Evolutionary conservation across 371 early-diverging fungal species (phyloP).

Genomic region (Circinella umbellata): DNA sequence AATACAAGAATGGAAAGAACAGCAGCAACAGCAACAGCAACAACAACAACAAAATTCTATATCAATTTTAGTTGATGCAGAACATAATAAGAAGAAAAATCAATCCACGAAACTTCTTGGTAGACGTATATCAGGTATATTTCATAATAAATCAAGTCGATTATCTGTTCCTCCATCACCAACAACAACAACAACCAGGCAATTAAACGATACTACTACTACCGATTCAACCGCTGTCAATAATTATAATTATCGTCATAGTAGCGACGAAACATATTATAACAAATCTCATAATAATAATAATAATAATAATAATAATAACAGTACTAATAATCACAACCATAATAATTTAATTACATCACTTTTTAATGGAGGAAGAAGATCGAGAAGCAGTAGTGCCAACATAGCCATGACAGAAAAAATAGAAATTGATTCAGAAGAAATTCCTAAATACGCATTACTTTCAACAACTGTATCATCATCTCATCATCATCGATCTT

Average conservation of each 20-base stretch:
- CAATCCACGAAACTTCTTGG: no score
- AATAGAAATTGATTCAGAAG: constrained; percentile 2
- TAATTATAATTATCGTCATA: neutral
- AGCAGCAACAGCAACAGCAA: no score
- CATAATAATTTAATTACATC: neutral
- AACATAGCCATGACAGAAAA: constrained; percentile 3
- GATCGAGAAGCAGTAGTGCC: neutral
- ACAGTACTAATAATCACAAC: neutral
- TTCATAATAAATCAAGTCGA: no score
- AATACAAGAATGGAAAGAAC: no score
- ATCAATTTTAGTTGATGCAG: no score
- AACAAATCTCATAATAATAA: no score
- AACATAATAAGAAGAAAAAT: no score
- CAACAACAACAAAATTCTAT: no score
- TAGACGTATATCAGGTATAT: no score
- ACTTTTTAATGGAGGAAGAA: neutral
- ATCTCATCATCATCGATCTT: neutral
- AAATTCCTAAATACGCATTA: constrained; percentile 1
- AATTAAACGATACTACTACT: neutral
- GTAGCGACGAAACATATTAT: neutral
- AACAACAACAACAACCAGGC: no score
- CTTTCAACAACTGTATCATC: neutral
- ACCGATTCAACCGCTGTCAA: neutral
- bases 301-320: neutral
- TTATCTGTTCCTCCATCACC: no score